Conservation (phyloP, 2,329 filamentous ascomycete genomes). For the Nothophoma quercina region DNA sequence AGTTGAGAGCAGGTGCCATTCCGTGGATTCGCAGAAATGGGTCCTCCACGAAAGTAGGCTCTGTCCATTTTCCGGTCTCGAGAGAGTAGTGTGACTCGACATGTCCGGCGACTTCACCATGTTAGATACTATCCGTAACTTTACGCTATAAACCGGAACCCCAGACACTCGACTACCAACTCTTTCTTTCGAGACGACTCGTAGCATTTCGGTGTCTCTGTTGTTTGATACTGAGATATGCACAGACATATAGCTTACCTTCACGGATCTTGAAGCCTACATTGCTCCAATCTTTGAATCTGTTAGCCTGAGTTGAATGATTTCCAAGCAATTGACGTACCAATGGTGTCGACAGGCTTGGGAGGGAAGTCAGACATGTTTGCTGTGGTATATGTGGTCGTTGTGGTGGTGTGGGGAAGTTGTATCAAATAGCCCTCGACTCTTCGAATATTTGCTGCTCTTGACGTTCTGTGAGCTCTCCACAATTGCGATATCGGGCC, state of each 20-base stretch:
- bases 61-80: constrained; percentile 77
- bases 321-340: constrained; percentile 46
- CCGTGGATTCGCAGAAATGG: constrained; percentile 90
- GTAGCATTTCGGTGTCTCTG: no score
- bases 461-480: constrained; percentile 28
- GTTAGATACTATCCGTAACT: background rate
- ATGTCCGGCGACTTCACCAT: constrained; percentile 81
- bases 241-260: constrained; percentile 61
- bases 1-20: constrained; percentile 95
- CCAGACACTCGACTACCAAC: background rate
- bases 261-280: constrained; percentile 93
- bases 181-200: no score
- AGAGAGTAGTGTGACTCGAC: constrained; percentile 85
- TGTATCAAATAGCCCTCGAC: background rate
- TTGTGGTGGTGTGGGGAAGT: constrained; percentile 7
- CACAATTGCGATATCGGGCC: constrained; percentile 45
- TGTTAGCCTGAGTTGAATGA: background rate
- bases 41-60: constrained; percentile 79
- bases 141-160: background rate
- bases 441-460: constrained; percentile 22
- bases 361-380: constrained; percentile 64
- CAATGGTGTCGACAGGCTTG: constrained; percentile 78
- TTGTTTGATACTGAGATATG: no score
- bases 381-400: constrained; percentile 7
- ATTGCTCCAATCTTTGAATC: constrained; percentile 78